These are phyloP conservation scores for Thelonectria discophora DNA, from an alignment of 2,329 filamentous ascomycete species.

Conservation along the genomic window DNA sequence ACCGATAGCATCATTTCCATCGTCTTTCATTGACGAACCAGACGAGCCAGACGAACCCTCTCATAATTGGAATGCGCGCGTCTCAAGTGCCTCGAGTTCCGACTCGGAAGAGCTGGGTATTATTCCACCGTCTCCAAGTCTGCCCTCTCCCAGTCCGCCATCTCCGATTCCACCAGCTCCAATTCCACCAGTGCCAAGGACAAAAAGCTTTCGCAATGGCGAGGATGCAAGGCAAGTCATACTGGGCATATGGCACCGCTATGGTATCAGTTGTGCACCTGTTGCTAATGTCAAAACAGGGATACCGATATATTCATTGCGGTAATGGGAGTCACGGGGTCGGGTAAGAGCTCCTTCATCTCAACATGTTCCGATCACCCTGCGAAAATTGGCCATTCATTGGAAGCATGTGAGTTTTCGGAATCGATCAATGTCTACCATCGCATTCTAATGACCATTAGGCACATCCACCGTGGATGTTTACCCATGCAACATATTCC, in stretches of 20 bases:
- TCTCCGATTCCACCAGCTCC: not conserved
- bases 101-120: not conserved
- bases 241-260: not conserved
- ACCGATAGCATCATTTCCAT: not conserved
- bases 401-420: slow-evolving; percentile 9
- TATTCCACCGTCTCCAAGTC: not conserved
- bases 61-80: not conserved
- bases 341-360: slow-evolving; percentile 28
- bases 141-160: not conserved
- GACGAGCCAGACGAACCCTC: not conserved
- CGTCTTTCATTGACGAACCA: not conserved
- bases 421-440: not conserved
- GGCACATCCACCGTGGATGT: slow-evolving; percentile 21
- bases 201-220: slow-evolving; percentile 16
- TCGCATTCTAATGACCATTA: not conserved
- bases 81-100: not conserved
- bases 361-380: not conserved
- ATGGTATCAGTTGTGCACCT: too few relatives aligned
- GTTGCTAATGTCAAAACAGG: not conserved
- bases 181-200: not conserved
- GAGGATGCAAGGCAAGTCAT: slow-evolving; percentile 4
- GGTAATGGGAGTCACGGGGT: slow-evolving; percentile 25
- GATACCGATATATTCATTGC: slow-evolving; percentile 21
- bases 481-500: slow-evolving; percentile 10
- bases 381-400: not conserved